Conservation (phyloP, 352 stramenopile genomes). For the Globisporangium irregulare region DNA sequence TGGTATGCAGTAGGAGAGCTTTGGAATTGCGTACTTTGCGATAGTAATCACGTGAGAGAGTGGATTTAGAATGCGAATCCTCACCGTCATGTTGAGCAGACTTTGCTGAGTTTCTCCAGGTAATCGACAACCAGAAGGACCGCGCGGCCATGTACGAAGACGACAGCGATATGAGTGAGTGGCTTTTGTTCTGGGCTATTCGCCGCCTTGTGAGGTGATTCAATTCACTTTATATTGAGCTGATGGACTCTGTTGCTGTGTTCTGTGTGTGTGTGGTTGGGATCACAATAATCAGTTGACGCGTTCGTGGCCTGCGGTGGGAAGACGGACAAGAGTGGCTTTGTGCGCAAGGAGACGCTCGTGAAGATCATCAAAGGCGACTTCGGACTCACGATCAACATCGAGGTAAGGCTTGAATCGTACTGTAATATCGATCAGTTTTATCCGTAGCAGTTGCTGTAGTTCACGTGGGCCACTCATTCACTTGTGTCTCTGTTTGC, state of each 20-base stretch:
- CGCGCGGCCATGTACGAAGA: conserved; percentile 93
- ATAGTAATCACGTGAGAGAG: not conserved
- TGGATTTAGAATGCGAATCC: not conserved
- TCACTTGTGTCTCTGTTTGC: not conserved
- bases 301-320: conserved; percentile 96
- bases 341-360: conserved; percentile 87
- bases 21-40: not conserved
- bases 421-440: too few relatives aligned
- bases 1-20: conserved; percentile 22
- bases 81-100: conserved; percentile 41
- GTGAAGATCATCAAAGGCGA: conserved; percentile 96
- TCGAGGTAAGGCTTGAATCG: conserved; percentile 53
- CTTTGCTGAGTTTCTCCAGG: conserved; percentile 97
- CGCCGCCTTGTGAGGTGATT: not conserved
- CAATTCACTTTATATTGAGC: not conserved
- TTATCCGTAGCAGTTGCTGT: too few relatives aligned
- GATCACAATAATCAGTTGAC: conserved; percentile 65
- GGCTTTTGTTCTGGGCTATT: too few relatives aligned
- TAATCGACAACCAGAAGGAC: conserved; percentile 98
- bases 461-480: not conserved
- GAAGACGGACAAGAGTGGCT: conserved; percentile 90
- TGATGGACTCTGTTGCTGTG: not conserved
- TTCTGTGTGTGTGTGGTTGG: not conserved
- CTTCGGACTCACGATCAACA: conserved; percentile 96
- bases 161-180: conserved; percentile 95